These are phyloP conservation scores for Asterochloris erici DNA, from an alignment of 139 green algal species.

Conservation along the genomic window DNA sequence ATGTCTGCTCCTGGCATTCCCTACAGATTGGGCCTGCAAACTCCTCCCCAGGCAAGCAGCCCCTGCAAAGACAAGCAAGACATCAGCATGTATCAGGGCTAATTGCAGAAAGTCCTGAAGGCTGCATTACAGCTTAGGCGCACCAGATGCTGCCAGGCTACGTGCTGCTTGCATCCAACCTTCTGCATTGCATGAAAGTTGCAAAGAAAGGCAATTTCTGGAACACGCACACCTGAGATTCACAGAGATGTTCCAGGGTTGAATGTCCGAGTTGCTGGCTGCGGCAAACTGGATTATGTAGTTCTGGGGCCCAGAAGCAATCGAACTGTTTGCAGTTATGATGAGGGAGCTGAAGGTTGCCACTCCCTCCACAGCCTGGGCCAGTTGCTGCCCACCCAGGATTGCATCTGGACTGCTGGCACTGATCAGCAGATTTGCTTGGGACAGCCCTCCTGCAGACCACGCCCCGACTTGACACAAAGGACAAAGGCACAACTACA, in stretches of 20 bases:
- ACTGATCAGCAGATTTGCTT: slow-evolving; percentile 12
- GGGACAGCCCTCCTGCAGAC: slow-evolving; percentile 3
- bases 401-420: slow-evolving; percentile 2
- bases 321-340: slow-evolving; percentile 9
- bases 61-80: background rate
- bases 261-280: slow-evolving; percentile 1
- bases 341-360: slow-evolving; percentile 8
- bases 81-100: too few relatives aligned
- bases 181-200: too few relatives aligned
- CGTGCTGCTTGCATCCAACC: background rate
- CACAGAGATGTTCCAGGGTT: slow-evolving; percentile 2
- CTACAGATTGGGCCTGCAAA: background rate
- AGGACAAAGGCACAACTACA: background rate
- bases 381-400: slow-evolving; percentile 7
- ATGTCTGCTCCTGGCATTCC: slow-evolving; percentile 18
- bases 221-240: slow-evolving; percentile 2
- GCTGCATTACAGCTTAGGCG: too few relatives aligned
- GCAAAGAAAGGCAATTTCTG: too few relatives aligned
- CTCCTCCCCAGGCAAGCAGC: slow-evolving; percentile 5
- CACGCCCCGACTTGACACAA: background rate
- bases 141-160: too few relatives aligned
- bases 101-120: too few relatives aligned
- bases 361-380: slow-evolving; percentile 8
- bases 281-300: slow-evolving; percentile 8
- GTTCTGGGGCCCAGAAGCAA: background rate